Conservation (phyloP, 2,329 filamentous ascomycete species). For the Penicillium glabrum region DNA sequence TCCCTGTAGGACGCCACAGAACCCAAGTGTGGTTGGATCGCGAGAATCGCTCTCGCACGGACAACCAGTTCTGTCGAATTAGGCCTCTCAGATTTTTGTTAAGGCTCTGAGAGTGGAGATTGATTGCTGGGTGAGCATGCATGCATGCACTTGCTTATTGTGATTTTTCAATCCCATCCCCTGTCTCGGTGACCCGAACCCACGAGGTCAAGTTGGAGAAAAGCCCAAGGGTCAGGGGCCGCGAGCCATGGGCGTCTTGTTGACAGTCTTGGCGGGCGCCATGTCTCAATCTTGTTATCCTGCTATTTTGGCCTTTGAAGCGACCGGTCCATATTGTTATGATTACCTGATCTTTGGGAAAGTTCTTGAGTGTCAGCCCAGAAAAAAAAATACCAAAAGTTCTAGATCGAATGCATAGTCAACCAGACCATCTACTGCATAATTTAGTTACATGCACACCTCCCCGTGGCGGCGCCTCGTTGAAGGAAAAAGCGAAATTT, state of each 20-base stretch:
- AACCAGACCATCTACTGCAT: constrained; percentile 14
- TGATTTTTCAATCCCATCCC: constrained; percentile 9
- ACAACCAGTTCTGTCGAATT: constrained; percentile 16
- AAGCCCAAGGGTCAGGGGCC: constrained; percentile 12
- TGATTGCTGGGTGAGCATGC: constrained; percentile 8
- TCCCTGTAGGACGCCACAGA: constrained; percentile 26
- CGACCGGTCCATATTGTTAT: constrained; percentile 26
- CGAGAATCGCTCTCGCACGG: constrained; percentile 19
- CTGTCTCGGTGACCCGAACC: constrained; percentile 5
- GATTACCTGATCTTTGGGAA: constrained; percentile 14
- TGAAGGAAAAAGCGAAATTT: background rate
- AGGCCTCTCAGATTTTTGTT: constrained; percentile 6
- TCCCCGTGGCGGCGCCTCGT: background rate
- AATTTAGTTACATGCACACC: background rate
- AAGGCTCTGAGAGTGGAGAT: constrained; percentile 4
- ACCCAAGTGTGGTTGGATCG: constrained; percentile 17
- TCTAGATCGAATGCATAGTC: constrained; percentile 16
- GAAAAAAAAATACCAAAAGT: constrained; percentile 16
- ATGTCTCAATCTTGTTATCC: constrained; percentile 5
- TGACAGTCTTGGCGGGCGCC: constrained; percentile 6
- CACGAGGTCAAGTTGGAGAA: constrained; percentile 17
- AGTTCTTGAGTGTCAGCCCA: constrained; percentile 1
- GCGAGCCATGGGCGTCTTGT: constrained; percentile 2
- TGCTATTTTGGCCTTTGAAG: constrained; percentile 11
- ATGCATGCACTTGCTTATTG: constrained; percentile 16